Conservation (phyloP, 202 grass and related monocot species). For the Digitaria exilis region DNA sequence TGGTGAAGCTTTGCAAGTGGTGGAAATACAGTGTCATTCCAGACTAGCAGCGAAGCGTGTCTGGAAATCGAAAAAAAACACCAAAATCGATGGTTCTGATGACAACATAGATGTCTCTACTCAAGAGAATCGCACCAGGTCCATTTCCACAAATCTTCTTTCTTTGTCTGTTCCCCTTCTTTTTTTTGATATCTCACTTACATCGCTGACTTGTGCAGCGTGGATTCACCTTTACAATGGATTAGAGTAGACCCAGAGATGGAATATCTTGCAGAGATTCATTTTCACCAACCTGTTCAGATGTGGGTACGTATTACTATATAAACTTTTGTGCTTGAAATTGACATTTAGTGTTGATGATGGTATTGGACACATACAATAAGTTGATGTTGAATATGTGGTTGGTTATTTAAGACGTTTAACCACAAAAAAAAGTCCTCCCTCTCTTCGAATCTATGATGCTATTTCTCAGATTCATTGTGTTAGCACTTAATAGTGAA, state of each 20-base stretch:
- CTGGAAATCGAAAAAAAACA: conserved; percentile 84
- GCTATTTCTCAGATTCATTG: not conserved
- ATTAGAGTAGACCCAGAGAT: conserved; percentile 95
- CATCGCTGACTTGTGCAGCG: conserved; percentile 50
- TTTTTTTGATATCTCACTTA: conserved; percentile 28
- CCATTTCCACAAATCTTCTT: conserved; percentile 17
- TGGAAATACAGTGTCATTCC: conserved; percentile 94
- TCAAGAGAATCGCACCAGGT: conserved; percentile 75
- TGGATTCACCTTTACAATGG: conserved; percentile 93
- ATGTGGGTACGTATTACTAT: conserved; percentile 82
- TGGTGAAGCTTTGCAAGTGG: conserved; percentile 85
- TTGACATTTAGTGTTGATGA: not conserved
- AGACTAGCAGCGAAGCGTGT: conserved; percentile 83
- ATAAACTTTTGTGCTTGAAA: conserved; percentile 26
- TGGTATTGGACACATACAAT: not conserved
- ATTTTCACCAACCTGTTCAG: conserved; percentile 94
- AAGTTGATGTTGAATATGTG: conserved; percentile 1
- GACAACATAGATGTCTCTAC: conserved; percentile 79
- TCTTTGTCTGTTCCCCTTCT: not conserved
- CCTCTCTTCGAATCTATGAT: not conserved
- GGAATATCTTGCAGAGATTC: conserved; percentile 96
- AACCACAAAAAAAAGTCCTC: conserved; percentile 2
- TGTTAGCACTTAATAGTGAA: not conserved
- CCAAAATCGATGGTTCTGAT: conserved; percentile 88
- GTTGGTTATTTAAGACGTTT: not conserved